A percentile compares a stretch with the other conserved stretches of the same genome.
These are phyloP conservation scores for Dryas drummondii DNA, from an alignment of 306 rosid species.

Conservation along the genomic window DNA sequence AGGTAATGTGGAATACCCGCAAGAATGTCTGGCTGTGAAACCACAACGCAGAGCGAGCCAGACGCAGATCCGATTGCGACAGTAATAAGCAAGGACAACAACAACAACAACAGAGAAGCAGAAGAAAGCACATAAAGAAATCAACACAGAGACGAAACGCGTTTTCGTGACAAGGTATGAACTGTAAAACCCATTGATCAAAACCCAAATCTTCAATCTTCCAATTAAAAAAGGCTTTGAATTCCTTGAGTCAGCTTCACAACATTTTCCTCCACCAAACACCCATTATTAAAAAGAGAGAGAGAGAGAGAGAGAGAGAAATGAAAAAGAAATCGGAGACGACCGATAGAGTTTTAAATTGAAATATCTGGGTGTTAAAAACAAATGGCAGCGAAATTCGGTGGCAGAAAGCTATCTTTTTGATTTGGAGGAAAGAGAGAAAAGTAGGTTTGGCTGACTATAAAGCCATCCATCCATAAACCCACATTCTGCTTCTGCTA, in stretches of 20 bases:
- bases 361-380: background rate
- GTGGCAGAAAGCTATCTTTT: conserved; percentile 28
- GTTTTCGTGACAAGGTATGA: conserved; percentile 74
- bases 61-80: conserved; percentile 61
- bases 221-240: conserved; percentile 25
- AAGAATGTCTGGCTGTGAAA: conserved; percentile 49
- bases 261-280: conserved; percentile 47
- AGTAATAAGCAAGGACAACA: conserved; percentile 28
- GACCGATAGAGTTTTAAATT: background rate
- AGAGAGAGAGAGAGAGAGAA: background rate
- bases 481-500: conserved; percentile 50
- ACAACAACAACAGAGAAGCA: background rate
- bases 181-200: conserved; percentile 65
- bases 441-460: conserved; percentile 45
- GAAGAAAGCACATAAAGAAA: conserved; percentile 16
- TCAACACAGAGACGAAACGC: conserved; percentile 63
- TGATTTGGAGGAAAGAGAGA: conserved; percentile 16
- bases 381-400: conserved; percentile 35
- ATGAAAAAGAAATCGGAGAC: too few relatives aligned
- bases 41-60: conserved; percentile 27
- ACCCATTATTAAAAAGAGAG: conserved; percentile 25
- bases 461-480: conserved; percentile 34
- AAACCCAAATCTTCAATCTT: conserved; percentile 40
- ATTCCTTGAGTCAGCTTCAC: conserved; percentile 34
- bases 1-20: conserved; percentile 46